These are phyloP conservation scores for Eudorina sp. DNA, from an alignment of 139 green algal genomes.

Conservation along the genomic window DNA sequence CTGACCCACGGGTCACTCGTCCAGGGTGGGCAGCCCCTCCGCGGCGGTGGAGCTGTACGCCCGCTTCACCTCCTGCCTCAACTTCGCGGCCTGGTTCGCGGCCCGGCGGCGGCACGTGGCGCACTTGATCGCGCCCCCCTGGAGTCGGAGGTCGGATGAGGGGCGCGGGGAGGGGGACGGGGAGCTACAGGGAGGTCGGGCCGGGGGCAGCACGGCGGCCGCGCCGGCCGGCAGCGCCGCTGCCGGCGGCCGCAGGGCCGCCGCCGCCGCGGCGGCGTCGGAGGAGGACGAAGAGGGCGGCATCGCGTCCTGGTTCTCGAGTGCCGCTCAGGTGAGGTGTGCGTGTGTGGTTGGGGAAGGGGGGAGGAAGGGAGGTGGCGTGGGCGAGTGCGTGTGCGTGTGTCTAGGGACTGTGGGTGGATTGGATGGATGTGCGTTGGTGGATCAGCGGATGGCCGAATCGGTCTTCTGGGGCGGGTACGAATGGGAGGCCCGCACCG, in stretches of 20 bases:
- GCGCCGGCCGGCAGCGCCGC: not conserved
- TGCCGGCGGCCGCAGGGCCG: not conserved
- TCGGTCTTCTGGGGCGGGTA: too few species aligned
- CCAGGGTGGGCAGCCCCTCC: conserved; percentile 41
- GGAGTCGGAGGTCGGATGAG: not conserved
- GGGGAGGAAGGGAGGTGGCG: not conserved
- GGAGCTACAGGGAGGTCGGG: too few species aligned
- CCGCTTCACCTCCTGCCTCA: conserved; percentile 73
- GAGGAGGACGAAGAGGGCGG: not conserved
- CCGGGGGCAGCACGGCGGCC: too few species aligned
- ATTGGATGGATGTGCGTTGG: too few species aligned
- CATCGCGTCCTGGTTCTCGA: conserved; percentile 38
- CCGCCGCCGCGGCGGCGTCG: not conserved
- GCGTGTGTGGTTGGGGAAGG: too few species aligned
- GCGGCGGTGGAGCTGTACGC: conserved; percentile 73
- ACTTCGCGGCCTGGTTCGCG: conserved; percentile 84
- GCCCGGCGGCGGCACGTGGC: conserved; percentile 50
- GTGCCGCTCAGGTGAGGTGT: conserved; percentile 15
- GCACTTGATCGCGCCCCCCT: conserved; percentile 29
- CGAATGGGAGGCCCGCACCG: too few species aligned
- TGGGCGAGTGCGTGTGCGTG: not conserved
- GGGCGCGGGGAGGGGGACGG: not conserved
- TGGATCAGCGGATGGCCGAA: too few species aligned
- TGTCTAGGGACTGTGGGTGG: too few species aligned
- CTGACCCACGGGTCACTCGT: not conserved